Evolutionary conservation across 768 basidiomycete genomes (phyloP).

Genomic region (Naematelia aurantialba): DNA sequence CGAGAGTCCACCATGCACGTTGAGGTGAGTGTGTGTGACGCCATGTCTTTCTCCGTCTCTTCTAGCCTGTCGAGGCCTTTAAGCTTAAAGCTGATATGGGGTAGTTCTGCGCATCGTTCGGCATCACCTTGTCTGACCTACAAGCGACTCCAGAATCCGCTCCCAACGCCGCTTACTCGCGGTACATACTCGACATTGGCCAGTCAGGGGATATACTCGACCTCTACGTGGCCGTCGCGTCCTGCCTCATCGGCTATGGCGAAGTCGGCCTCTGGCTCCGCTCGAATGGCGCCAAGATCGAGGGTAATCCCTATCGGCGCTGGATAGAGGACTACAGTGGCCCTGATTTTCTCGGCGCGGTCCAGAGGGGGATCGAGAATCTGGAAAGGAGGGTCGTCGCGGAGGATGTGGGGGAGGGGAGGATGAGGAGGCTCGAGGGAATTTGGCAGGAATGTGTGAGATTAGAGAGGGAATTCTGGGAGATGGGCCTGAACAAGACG

Average conservation of each 20-base stretch:
- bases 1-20: constrained; percentile 71
- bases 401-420: constrained; percentile 62
- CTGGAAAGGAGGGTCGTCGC: constrained; percentile 65
- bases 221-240: constrained; percentile 73
- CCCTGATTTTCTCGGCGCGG: constrained; percentile 66
- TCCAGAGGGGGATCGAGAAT: constrained; percentile 66
- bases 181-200: constrained; percentile 76
- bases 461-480: constrained; percentile 86
- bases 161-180: constrained; percentile 78
- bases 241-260: constrained; percentile 86
- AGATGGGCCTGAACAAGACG: constrained; percentile 57
- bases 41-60: background rate
- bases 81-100: background rate
- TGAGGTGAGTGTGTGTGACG: constrained; percentile 33
- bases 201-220: constrained; percentile 70
- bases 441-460: constrained; percentile 73
- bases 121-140: constrained; percentile 62
- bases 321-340: constrained; percentile 67
- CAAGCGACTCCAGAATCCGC: constrained; percentile 63
- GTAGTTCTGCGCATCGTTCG: constrained; percentile 67
- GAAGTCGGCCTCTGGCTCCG: constrained; percentile 83
- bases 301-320: constrained; percentile 67
- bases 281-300: constrained; percentile 61
- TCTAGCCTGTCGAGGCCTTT: background rate
- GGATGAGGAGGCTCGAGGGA: constrained; percentile 63